Base-by-base conservation (phyloP, 106 monocot species). In the Agapanthus africanus region DNA sequence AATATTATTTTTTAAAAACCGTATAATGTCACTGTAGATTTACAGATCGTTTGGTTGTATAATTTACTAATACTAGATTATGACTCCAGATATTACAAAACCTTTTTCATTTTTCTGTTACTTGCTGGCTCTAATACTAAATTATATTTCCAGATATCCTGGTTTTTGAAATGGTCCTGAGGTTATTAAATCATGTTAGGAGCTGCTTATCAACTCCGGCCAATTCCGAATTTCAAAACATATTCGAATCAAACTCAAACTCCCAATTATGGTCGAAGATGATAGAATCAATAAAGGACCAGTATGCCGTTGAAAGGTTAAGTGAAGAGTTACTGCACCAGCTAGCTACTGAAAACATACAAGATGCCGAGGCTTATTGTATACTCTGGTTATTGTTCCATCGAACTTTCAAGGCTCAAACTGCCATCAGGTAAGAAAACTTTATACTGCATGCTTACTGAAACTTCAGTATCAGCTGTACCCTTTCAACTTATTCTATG, bases 301-400 rank as follows among this genome's bases (percentile, higher is more conserved):
- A 72, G 51, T 85, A 87, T 85, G 77, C 90, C 46, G 37, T 90
- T 13, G 93, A 99, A 82, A 99, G 77, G 70, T 77, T 99, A 36
- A 56, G 83, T 7, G 99, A 99, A 75, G 80, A 71, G 39, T 61
- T 99, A 36, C 70, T 99, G 19, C 82, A 79, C 50, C 84, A 83
- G 51, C 73, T 99, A 40, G 78, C 90, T 70, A 63, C 47, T 3
- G 64, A 63, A 74, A 75, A 76, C 57, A 35, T 78, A 77, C 79
- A 33, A 63, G 93, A 93, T 69, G 31, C 62, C 11, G 99, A 99
- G 81, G 87, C 83, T 71, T 93, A 93, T 70, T 90, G 89, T 90
- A 79, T 70, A 40, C 71, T 99, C 36, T 93, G 99, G 99, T 34
- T 83, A 26, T 66, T 99, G 68, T 99, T 84, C 74, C 74, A 79